phyloP scores from a whole-genome alignment of 148 eudicot species.

The Nyssa sinensis region DNA sequence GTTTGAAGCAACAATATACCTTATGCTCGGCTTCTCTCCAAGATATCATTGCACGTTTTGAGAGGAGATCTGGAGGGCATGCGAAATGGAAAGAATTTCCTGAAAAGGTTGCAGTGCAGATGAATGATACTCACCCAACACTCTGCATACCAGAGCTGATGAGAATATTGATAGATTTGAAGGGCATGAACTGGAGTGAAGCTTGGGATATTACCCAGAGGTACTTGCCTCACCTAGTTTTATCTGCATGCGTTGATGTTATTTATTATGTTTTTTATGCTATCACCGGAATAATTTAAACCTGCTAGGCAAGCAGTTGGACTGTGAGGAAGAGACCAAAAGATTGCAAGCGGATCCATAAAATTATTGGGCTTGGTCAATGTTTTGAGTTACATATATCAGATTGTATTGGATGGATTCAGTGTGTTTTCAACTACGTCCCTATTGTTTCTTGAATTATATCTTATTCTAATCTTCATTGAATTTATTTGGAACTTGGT shows the following conservation, averaged over 20 bases:
- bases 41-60: conserved; percentile 86
- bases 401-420: conserved; percentile 1
- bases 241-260: neutral
- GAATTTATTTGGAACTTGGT: neutral
- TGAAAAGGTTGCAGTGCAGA: conserved; percentile 92
- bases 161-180: conserved; percentile 84
- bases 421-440: neutral
- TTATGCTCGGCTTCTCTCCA: conserved; percentile 96
- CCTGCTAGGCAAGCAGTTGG: neutral
- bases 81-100: conserved; percentile 82
- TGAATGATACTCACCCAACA: conserved; percentile 99
- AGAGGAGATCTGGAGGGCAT: conserved; percentile 67
- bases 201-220: conserved; percentile 88
- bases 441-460: no score
- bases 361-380: neutral
- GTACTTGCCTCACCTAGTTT: conserved; percentile 27
- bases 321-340: neutral
- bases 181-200: conserved; percentile 79
- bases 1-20: conserved; percentile 95
- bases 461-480: no score
- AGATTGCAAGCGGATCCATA: neutral
- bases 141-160: conserved; percentile 94
- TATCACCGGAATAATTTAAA: neutral
- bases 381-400: neutral
- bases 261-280: neutral